Evolutionary conservation across 768 basidiomycete species (phyloP), one percentile per base, ranked within the genome.

Genomic region (Sporobolomyces pararoseus): DNA sequence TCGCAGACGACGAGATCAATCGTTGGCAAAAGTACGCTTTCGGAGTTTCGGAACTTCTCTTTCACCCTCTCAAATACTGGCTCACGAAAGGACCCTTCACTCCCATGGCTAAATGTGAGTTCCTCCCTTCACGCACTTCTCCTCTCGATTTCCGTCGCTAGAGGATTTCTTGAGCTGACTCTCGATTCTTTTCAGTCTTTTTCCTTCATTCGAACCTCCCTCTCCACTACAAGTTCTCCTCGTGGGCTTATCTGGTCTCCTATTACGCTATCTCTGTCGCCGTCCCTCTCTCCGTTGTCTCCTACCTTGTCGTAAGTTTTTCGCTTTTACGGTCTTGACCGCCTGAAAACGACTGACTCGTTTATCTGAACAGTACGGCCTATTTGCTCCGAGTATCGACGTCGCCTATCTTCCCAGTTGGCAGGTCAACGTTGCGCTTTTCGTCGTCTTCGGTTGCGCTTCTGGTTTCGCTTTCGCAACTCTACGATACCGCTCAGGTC

Each of bases 31-130:
- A 93, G 77, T 90, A 55, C 63, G 71, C 74, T 60, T 75, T 42
- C 65, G 74, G 72, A 32, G 54, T 78, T 27, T 76, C 75, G 37
- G 81, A 81, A 79, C 83, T 94, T 42, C 84, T 94, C 68, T 92
- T 96, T 84, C 87, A 93, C 75, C 91, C 91, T 0, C 75, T 93
- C 66, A 83, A 85, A 61, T 78, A 85, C 29, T 93, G 91, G 91
- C 88, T 86, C 84, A 82, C 81, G 61, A 79, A 84, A 70, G 91
- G 91, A 7, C 91, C 91, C 0, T 87, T 95, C 80, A 93, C 85
- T 2, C 52, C 51, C 17, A 76, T 77, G 34, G 78, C 79, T 2
- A 79, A 79, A 70, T 75, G 75, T 51, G 52, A 68, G 44, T 80
- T 78, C n/a, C n/a, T 12, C 46, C 21, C 1, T 29, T 27, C 14